A percentile compares a stretch with the other conserved stretches of the same genome.
Evolutionary conservation across 371 early-diverging fungal species (phyloP).

Genomic region (Entomophthora muscae): DNA sequence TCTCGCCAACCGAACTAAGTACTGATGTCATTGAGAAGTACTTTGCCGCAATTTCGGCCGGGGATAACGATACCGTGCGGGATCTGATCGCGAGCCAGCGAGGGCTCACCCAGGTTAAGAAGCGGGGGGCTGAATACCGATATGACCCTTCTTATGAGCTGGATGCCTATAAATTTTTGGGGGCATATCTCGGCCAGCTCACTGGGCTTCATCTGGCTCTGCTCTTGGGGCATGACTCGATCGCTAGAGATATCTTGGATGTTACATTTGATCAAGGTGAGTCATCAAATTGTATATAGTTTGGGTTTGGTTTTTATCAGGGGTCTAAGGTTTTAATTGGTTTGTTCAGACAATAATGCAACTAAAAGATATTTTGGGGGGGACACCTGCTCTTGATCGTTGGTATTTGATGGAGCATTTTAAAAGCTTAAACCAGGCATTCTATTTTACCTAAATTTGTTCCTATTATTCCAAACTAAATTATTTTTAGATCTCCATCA

Average conservation of each 20-base stretch:
- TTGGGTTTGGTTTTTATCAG: no score
- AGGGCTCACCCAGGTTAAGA: background rate
- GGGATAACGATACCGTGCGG: background rate
- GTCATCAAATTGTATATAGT: slow-evolving; percentile 13
- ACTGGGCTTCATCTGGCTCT: slow-evolving; percentile 39
- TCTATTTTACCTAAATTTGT: no score
- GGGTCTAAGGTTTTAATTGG: no score
- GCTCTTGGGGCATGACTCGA: slow-evolving; percentile 26
- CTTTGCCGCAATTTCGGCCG: background rate
- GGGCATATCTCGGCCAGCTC: slow-evolving; percentile 19
- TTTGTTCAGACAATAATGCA: no score
- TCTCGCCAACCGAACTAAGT: background rate
- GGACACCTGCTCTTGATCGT: background rate
- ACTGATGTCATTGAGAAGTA: background rate
- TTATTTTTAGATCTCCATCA: slow-evolving; percentile 30
- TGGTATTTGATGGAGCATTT: no score
- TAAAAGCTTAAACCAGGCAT: no score
- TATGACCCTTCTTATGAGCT: slow-evolving; percentile 16
- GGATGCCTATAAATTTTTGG: slow-evolving; percentile 19
- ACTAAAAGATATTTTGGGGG: background rate
- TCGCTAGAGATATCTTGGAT: slow-evolving; percentile 45
- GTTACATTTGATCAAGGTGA: slow-evolving; percentile 32
- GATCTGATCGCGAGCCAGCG: background rate
- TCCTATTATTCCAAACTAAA: no score
- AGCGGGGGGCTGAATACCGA: slow-evolving; percentile 3